Conservation (phyloP, 2,329 filamentous ascomycete genomes). For the Xylariaceae sp. region DNA sequence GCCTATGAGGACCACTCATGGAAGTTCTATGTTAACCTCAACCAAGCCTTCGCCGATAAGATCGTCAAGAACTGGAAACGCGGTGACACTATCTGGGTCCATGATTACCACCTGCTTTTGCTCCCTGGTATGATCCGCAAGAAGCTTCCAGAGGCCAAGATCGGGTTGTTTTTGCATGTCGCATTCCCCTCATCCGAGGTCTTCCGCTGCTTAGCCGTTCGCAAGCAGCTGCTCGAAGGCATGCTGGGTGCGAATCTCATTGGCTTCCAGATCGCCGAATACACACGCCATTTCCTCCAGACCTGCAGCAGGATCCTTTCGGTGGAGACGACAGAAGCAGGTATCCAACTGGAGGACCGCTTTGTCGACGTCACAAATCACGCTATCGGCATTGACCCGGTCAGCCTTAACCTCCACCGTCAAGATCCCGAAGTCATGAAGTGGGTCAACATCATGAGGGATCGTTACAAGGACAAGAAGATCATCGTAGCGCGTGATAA, state of each 20-base stretch:
- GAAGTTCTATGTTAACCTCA: conserved; percentile 88
- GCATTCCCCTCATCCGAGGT: conserved; percentile 96
- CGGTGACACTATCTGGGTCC: conserved; percentile 88
- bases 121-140: conserved; percentile 86
- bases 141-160: conserved; percentile 86
- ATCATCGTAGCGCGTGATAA: conserved; percentile 93
- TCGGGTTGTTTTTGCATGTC: conserved; percentile 92
- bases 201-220: conserved; percentile 83
- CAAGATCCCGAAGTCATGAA: conserved; percentile 65
- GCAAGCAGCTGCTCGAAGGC: conserved; percentile 81
- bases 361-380: conserved; percentile 84
- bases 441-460: conserved; percentile 75
- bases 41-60: conserved; percentile 86
- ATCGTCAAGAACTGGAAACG: conserved; percentile 90
- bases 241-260: conserved; percentile 90
- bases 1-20: conserved; percentile 96
- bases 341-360: conserved; percentile 83
- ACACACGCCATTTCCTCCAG: conserved; percentile 88
- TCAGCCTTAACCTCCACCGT: conserved; percentile 65
- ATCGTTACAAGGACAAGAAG: conserved; percentile 81
- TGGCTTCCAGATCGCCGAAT: conserved; percentile 90
- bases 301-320: conserved; percentile 87
- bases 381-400: conserved; percentile 86
- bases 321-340: conserved; percentile 85
- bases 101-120: conserved; percentile 89